Conservation (phyloP, 2,329 filamentous ascomycete genomes). For the Trichoderma sp. region DNA sequence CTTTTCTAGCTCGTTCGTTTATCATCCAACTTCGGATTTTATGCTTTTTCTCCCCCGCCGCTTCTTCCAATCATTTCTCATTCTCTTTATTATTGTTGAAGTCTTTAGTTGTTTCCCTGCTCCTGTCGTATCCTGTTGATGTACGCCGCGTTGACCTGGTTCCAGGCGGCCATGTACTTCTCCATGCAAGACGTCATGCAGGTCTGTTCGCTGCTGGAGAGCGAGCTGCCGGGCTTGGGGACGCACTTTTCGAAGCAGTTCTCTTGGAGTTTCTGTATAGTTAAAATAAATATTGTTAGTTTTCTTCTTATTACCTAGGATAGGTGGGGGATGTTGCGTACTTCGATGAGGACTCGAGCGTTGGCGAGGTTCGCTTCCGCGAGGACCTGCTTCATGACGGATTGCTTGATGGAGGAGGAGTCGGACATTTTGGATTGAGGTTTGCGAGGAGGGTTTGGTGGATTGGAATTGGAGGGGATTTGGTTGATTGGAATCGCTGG, state of each 20-base stretch:
- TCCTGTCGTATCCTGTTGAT: conserved; percentile 62
- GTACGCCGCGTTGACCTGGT: conserved; percentile 67
- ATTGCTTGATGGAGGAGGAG: conserved; percentile 56
- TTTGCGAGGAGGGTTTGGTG: conserved; percentile 18
- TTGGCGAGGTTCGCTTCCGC: conserved; percentile 65
- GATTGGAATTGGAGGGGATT: neutral
- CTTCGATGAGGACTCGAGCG: conserved; percentile 67
- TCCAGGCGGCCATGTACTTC: conserved; percentile 81
- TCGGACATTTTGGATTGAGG: conserved; percentile 46
- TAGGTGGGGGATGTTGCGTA: conserved; percentile 31
- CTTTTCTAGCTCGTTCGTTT: neutral
- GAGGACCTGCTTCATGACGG: conserved; percentile 63
- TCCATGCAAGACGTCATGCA: conserved; percentile 79
- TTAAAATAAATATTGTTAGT: neutral
- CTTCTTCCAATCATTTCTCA: neutral
- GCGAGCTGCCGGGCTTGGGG: conserved; percentile 62
- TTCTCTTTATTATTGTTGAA: neutral
- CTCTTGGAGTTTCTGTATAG: conserved; percentile 69
- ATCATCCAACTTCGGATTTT: neutral
- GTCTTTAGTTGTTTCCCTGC: conserved; percentile 33
- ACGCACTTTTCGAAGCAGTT: conserved; percentile 79
- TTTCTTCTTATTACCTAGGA: neutral
- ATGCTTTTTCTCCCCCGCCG: neutral
- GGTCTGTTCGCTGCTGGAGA: conserved; percentile 65
- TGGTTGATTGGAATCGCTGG: neutral